Conservation (phyloP, 1,284 basidiomycete genomes). For the Puccinia triticina region DNA sequence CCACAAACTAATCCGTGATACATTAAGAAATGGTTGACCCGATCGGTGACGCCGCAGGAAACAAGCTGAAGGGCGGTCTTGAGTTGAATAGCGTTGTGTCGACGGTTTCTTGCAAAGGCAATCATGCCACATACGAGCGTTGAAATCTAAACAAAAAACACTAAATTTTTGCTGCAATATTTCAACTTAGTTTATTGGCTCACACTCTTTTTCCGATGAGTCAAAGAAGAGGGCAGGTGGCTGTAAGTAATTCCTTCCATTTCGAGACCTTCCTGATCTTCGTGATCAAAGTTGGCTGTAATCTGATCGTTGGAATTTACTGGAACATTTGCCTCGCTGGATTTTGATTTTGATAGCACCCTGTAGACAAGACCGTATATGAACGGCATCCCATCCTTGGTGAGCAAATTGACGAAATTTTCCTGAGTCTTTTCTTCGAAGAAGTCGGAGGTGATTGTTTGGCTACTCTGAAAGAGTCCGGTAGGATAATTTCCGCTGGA, state of each 20-base stretch:
- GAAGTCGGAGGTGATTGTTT: not conserved
- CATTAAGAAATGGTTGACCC: slow-evolving; percentile 7
- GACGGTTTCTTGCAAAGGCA: not conserved
- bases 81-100: slow-evolving; percentile 2
- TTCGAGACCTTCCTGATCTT: not conserved
- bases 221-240: not conserved
- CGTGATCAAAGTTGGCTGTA: not conserved
- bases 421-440: not conserved
- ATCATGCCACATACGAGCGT: slow-evolving; percentile 4
- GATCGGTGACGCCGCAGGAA: not conserved
- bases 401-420: not conserved
- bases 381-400: not conserved
- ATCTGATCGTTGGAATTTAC: not conserved
- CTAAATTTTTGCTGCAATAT: not conserved
- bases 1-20: not conserved
- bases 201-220: not conserved
- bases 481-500: slow-evolving; percentile 1
- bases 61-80: not conserved
- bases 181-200: not conserved
- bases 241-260: not conserved
- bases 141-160: not conserved
- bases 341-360: not conserved
- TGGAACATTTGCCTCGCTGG: not conserved
- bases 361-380: not conserved
- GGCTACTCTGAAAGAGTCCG: not conserved